Conservation (phyloP, 2,329 filamentous ascomycete genomes). For the Fusarium sp. region DNA sequence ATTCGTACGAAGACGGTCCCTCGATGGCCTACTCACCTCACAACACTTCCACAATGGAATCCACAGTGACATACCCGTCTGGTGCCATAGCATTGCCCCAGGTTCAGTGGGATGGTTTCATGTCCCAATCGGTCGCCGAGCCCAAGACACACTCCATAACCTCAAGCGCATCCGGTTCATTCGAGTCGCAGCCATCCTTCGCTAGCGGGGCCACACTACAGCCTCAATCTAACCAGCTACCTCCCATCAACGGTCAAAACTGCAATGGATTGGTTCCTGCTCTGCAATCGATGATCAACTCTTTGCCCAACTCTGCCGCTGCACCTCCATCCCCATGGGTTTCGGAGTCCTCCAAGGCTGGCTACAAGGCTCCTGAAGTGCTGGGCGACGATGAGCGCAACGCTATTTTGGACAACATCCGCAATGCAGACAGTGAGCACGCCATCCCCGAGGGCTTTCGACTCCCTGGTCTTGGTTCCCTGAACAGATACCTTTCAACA, state of each 20-base stretch:
- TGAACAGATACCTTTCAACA: constrained; percentile 93
- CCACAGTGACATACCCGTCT: constrained; percentile 79
- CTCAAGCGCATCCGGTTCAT: constrained; percentile 73
- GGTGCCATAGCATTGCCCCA: constrained; percentile 85
- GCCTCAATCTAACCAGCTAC: constrained; percentile 71
- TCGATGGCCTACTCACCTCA: constrained; percentile 80
- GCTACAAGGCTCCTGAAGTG: constrained; percentile 81
- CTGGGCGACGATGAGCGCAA: constrained; percentile 86
- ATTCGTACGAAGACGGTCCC: constrained; percentile 67
- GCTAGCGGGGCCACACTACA: constrained; percentile 68
- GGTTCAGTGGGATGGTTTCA: constrained; percentile 92
- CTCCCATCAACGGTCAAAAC: constrained; percentile 75
- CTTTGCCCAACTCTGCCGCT: constrained; percentile 75
- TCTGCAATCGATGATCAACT: constrained; percentile 78
- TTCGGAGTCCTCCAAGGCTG: constrained; percentile 73
- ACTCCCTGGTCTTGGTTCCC: constrained; percentile 79
- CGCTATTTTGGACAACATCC: constrained; percentile 87
- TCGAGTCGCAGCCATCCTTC: constrained; percentile 75
- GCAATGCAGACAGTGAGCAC: constrained; percentile 81
- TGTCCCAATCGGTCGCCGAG: constrained; percentile 76
- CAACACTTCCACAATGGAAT: constrained; percentile 79
- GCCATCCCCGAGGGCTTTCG: constrained; percentile 90
- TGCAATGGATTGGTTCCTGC: constrained; percentile 72
- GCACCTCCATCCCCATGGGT: constrained; percentile 80
- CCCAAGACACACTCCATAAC: constrained; percentile 81